A percentile compares a stretch with the other conserved stretches of the same genome.
phyloP scores from a whole-genome alignment of 495 filamentous ascomycete genomes.

The Penicillium samsonianum region DNA sequence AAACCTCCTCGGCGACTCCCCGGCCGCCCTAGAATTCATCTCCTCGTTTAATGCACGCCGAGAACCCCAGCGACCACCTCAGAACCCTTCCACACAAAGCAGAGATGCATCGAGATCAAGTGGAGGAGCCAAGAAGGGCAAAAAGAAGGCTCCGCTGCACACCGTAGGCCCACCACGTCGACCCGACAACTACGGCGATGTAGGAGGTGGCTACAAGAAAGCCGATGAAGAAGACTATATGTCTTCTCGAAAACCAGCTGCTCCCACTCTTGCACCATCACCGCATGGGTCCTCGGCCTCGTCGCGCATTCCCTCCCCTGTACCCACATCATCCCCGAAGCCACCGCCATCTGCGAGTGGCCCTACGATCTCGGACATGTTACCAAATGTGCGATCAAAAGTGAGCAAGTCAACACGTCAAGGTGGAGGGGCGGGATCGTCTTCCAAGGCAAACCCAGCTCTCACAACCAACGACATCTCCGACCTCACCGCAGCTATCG shows the following conservation, averaged over 20 bases:
- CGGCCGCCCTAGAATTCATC: constrained; percentile 87
- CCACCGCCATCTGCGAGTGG: constrained; percentile 70
- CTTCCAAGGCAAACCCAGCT: constrained; percentile 25
- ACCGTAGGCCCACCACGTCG: constrained; percentile 60
- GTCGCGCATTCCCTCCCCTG: constrained; percentile 42
- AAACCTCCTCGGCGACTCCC: constrained; percentile 83
- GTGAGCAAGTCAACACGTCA: constrained; percentile 58
- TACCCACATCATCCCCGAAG: constrained; percentile 48
- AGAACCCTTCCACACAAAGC: constrained; percentile 22
- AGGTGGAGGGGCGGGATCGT: constrained; percentile 45
- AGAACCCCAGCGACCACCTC: constrained; percentile 41
- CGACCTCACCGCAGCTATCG: constrained; percentile 89
- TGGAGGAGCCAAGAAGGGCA: constrained; percentile 43
- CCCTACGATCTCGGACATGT: constrained; percentile 74
- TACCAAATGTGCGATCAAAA: constrained; percentile 62
- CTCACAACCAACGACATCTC: constrained; percentile 64
- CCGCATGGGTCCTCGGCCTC: constrained; percentile 29
- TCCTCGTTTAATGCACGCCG: constrained; percentile 81
- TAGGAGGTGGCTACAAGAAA: constrained; percentile 62
- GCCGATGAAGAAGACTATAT: constrained; percentile 64
- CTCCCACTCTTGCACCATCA: constrained; percentile 35
- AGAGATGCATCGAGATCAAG: constrained; percentile 28
- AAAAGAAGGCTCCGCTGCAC: constrained; percentile 62
- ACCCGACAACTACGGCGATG: constrained; percentile 60
- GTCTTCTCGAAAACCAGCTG: constrained; percentile 32